Evolutionary conservation across 1,284 basidiomycete species (phyloP), one percentile per base, ranked within the genome.

Genomic region (Agroathelia rolfsii): DNA sequence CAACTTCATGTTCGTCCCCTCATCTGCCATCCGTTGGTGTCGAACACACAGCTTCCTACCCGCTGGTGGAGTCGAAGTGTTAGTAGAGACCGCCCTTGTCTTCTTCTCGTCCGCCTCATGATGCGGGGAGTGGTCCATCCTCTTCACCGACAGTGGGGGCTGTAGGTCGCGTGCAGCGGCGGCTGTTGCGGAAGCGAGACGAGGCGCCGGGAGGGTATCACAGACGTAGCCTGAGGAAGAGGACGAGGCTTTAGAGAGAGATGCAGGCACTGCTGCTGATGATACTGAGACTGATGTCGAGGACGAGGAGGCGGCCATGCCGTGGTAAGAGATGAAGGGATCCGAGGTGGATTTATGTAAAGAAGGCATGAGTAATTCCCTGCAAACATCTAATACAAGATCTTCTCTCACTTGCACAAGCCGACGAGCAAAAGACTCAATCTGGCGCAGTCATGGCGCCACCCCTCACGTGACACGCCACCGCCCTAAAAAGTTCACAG

Each of bases 1-100:
- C 10, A 98, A 68, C 61, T 86, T 92, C 40, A 87, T 64, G 52
- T 88, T 95, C 17, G 83, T 90, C 14, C 89, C 90, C 55, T 95
- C 83, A 61, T 98, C 93, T 6, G 95, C 95, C 85, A 96, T 98
- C 30, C 93, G 73, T 61, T 95, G 88, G 59, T 99, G 94, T 24
- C 90, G 62, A 7, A 89, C 75, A 52, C 90, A 94, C 9, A 94
- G 67, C 56, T 87, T 90, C 30, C 81, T 66, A 2, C 69, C 64
- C 3, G 67, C 61, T 13, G 64, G 68, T 30, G 57, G 54, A 6
- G 51, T 48, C 27, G 42, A 43, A 19, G 49, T 38, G n/a, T 35
- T 50, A 43, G 23, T 35, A 47, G 31, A 24, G 37, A 22, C 11
- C 10, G 26, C 28, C 15, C 19, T 20, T 9, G 30, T 18, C 25